Base-by-base conservation (phyloP, 1,139 yeast species). In the Pichia sp. region DNA sequence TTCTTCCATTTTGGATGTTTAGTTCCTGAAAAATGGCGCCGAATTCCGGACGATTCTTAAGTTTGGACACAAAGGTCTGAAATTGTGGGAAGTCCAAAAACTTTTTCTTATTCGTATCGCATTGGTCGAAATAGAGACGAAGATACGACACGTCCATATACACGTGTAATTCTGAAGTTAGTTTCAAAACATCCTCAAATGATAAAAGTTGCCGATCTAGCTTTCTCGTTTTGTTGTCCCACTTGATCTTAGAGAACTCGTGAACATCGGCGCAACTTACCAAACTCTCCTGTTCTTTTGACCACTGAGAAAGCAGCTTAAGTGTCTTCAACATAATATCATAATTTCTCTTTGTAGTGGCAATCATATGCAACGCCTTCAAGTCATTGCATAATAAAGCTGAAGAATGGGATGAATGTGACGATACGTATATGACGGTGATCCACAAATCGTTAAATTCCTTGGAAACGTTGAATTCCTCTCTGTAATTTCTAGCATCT, bases 401-500 rank as follows among this genome's bases (percentile, higher is more conserved):
- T 2, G 46, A 36, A 11, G 42, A 29, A 4, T 44, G 36, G 3
- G 16, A 31, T 3, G 45, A 11, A 1, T 38, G 11, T 13, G 54
- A 45, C 1, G 52, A 38, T 6, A 44, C 34, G 66, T 89, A 92
- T 13, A 89, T 81, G 38, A 93, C 79, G 0, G 96, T 85, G 1
- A 89, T 77, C 99, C 99, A 93, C 19, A 81, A 73, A 13, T 75
- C 73, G 50, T 83, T 82, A 53, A 78, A 79, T 50, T 86, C 90
- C 49, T 81, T 74, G 1, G 92, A 80, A 1, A 90, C 79, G 49
- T 85, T 85, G 59, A 88, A 79, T 67, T 89, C 96, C 64, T 92
- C 97, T 57, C 96, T 74, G 65, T 90, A 92, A 59, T 87, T 87
- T 31, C 80, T 76, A 1, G 97, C 97, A 61, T 86, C 87, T 13